A percentile compares a stretch with the other conserved stretches of the same genome.
These are phyloP conservation scores for Eucalyptus shirleyi DNA, from an alignment of 345 rosid genomes.

Conservation along the genomic window DNA sequence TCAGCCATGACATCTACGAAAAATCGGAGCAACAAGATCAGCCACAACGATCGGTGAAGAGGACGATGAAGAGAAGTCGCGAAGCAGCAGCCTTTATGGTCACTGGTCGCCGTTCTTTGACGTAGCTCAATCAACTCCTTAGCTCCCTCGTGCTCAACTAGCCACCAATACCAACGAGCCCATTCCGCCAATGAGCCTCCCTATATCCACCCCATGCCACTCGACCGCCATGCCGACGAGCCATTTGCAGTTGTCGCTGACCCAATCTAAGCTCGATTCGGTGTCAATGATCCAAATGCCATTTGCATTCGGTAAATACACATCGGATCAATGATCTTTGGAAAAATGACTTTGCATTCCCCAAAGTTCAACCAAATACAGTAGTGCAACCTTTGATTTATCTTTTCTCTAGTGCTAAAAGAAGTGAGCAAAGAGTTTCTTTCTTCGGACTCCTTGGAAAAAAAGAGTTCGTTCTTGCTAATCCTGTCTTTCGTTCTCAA, in stretches of 20 bases:
- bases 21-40: background rate
- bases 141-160: background rate
- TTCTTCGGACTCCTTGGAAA: background rate
- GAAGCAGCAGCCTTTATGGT: background rate
- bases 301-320: background rate
- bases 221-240: background rate
- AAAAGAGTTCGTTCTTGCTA: background rate
- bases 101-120: background rate
- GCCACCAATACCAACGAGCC: background rate
- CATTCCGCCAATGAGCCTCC: background rate
- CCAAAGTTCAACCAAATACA: background rate
- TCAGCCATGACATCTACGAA: background rate
- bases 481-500: background rate
- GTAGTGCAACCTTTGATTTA: background rate
- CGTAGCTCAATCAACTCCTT: background rate
- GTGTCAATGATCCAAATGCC: background rate
- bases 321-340: background rate
- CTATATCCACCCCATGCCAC: background rate
- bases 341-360: background rate
- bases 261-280: background rate
- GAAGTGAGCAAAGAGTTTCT: background rate
- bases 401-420: background rate
- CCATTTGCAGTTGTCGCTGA: background rate
- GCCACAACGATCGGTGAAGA: background rate
- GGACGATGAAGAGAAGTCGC: background rate